Base-by-base conservation (phyloP, 441 rosid genomes). In the Viola pubescens region DNA sequence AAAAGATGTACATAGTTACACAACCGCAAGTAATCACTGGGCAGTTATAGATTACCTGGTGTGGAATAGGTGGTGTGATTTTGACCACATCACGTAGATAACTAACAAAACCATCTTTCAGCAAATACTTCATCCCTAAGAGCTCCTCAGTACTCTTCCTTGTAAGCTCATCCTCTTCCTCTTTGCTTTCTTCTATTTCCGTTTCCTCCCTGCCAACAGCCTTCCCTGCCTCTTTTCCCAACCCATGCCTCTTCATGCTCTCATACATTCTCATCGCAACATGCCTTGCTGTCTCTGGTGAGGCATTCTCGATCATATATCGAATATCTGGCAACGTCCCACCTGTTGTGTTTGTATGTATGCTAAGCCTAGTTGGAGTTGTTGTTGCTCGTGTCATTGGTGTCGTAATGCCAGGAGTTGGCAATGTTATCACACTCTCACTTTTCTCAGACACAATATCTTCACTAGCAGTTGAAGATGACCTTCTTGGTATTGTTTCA, bases 1-100 rank as follows among this genome's bases (percentile, higher is more conserved):
- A 52, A 10, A 1, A 6, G 1, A 52, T 3, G 10, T 6, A 37
- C 5, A 13, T 9, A 19, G 42, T 16, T 16, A 16, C 19, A 16
- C 19, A 52, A 52, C 38, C 26, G 11, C 5, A 48, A 48, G 13
- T 55, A 6, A 16, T 16, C 19, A 16, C 19, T 16, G 0, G 19
- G 19, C 19, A 16, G 19, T 16, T 16, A 16, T 16, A 16, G 19
- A 26, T 14, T 48, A 73, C 77, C 73, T 73, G 77, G 45, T 67
- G 73, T 16, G 77, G 77, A 42, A 73, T 69, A 12, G 77, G 63
- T 1, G 66, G 74, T 16, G 74, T 70, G 45, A 70, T 60, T 61
- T 61, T 70, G 3, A 67, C 67, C 75, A 70, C 60, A 12, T 66
- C 69, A 3, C 67, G 58, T 14, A 70, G 39, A 59, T 70, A 74